Percentiles rank a stretch among this genome's conserved stretches.
phyloP scores from a whole-genome alignment of 2,329 filamentous ascomycete genomes.

The Epicoccum sorghinum region DNA sequence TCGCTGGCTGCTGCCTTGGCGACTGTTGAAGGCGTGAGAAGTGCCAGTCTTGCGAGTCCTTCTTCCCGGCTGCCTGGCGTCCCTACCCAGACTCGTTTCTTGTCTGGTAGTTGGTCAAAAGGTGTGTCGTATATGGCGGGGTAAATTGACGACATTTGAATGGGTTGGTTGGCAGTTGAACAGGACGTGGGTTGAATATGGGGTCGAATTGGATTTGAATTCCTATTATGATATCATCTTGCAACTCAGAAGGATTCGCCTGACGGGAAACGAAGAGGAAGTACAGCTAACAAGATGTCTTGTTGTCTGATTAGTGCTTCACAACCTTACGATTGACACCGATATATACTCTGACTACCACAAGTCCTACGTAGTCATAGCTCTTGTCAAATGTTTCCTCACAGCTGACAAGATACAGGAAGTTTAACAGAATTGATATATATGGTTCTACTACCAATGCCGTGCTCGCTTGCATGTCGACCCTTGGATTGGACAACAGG shows the following conservation, averaged over 20 bases:
- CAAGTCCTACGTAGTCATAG: no score
- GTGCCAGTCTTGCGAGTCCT: conserved; percentile 57
- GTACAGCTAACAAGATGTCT: no score
- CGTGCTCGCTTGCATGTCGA: conserved; percentile 1
- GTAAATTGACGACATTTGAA: conserved; percentile 8
- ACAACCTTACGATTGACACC: no score
- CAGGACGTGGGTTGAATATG: not conserved
- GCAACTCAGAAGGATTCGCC: no score
- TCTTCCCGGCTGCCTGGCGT: conserved; percentile 55
- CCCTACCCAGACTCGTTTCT: conserved; percentile 56
- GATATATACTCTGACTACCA: no score
- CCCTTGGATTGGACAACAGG: not conserved
- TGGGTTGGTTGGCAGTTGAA: not conserved
- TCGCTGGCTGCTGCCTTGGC: conserved; percentile 54
- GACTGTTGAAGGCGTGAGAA: conserved; percentile 60
- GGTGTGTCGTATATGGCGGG: conserved; percentile 26
- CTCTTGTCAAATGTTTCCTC: no score
- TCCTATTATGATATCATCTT: no score
- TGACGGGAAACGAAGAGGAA: no score
- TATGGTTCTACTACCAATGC: not conserved
- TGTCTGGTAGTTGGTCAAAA: conserved; percentile 57
- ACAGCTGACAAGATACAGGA: no score
- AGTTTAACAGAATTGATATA: no score
- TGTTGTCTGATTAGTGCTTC: no score
- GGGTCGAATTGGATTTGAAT: no score